phyloP scores from a whole-genome alignment of 768 basidiomycete species.

The Agrocybe chaxingu region DNA sequence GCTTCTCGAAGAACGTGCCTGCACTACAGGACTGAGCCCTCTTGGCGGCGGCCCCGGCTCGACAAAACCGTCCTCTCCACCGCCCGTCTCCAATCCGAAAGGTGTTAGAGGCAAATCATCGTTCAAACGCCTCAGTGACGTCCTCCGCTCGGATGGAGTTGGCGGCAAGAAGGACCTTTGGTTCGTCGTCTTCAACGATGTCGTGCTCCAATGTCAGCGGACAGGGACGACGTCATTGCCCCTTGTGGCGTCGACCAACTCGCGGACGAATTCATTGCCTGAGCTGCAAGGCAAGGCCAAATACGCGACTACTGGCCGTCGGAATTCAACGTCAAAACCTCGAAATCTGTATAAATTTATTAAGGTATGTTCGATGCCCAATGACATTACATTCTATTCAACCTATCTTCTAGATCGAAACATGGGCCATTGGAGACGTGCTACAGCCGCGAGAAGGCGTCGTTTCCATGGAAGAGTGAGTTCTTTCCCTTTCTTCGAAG shows the following conservation, averaged over 20 bases:
- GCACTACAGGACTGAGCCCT: slow-evolving; percentile 34
- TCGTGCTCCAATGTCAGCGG: slow-evolving; percentile 87
- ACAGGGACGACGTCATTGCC: slow-evolving; percentile 87
- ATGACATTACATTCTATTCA: background rate
- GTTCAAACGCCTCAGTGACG: slow-evolving; percentile 87
- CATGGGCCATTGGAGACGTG: slow-evolving; percentile 79
- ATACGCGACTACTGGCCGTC: slow-evolving; percentile 77
- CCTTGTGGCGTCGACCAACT: slow-evolving; percentile 62
- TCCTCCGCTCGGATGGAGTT: slow-evolving; percentile 61
- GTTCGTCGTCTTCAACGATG: slow-evolving; percentile 96
- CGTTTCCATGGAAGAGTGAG: slow-evolving; percentile 90
- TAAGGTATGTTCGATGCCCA: slow-evolving; percentile 51
- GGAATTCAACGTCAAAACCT: slow-evolving; percentile 75
- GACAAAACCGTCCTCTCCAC: slow-evolving; percentile 36
- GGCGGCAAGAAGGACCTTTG: slow-evolving; percentile 84
- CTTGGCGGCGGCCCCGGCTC: slow-evolving; percentile 18
- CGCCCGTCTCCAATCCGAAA: slow-evolving; percentile 45
- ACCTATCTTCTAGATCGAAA: slow-evolving; percentile 62
- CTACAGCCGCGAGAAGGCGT: slow-evolving; percentile 76
- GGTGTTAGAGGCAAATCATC: slow-evolving; percentile 80
- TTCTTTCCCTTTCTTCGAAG: slow-evolving; percentile 9
- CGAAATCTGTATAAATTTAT: slow-evolving; percentile 93
- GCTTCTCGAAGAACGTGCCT: slow-evolving; percentile 76
- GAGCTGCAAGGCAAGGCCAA: slow-evolving; percentile 82
- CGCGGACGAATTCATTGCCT: slow-evolving; percentile 74